A percentile compares a stretch with the other conserved stretches of the same genome.
Conservation (phyloP, 2,329 filamentous ascomycete genomes). For the Dactylellina parvicollis region DNA sequence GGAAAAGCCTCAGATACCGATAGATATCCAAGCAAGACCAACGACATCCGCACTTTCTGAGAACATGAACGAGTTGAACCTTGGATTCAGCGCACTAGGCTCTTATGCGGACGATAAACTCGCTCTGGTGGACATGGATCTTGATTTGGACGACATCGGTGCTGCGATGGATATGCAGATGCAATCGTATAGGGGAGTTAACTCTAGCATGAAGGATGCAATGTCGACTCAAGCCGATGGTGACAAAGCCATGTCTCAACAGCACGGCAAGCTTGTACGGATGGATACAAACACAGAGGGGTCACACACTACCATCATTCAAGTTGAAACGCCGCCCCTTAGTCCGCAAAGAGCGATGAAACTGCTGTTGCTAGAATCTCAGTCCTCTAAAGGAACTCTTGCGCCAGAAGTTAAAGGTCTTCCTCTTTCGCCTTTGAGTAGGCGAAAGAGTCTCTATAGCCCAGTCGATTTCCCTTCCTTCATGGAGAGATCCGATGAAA, state of each 20-base stretch:
- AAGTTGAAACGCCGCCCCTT: constrained; percentile 57
- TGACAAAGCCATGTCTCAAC: constrained; percentile 11
- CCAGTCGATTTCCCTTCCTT: constrained; percentile 57
- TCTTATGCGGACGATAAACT: constrained; percentile 37
- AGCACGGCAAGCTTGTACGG: constrained; percentile 14
- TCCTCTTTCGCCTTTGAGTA: constrained; percentile 30
- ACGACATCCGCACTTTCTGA: constrained; percentile 37
- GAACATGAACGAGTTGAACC: constrained; percentile 52
- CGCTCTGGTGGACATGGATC: constrained; percentile 40
- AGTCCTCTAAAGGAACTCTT: constrained; percentile 45
- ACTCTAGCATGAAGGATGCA: background rate
- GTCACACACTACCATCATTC: constrained; percentile 16
- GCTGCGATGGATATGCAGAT: constrained; percentile 55
- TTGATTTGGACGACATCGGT: constrained; percentile 36
- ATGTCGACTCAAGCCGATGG: background rate
- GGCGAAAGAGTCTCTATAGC: constrained; percentile 58
- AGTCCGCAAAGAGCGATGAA: constrained; percentile 58
- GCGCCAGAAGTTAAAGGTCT: constrained; percentile 38
- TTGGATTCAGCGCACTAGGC: constrained; percentile 37
- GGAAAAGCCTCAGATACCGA: constrained; percentile 31
- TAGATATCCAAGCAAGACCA: constrained; percentile 27
- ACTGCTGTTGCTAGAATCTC: constrained; percentile 56
- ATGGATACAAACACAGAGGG: constrained; percentile 16
- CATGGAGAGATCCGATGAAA: constrained; percentile 57
- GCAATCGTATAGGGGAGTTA: constrained; percentile 7